Evolutionary conservation across 108 stramenopile species (phyloP).

Genomic region (Mayamaea pseudoterrestris): DNA sequence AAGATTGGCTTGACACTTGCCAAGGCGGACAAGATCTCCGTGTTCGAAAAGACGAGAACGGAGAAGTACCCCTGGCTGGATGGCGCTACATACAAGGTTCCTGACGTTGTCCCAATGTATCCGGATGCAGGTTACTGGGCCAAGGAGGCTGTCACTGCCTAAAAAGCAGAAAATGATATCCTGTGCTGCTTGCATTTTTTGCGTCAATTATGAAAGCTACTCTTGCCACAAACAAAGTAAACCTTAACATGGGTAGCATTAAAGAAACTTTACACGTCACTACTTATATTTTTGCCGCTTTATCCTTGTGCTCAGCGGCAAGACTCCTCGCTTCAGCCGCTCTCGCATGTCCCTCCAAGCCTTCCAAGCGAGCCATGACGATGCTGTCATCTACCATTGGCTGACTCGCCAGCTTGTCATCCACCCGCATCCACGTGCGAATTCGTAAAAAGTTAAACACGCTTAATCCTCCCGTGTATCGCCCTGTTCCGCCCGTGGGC

Average conservation of each 20-base stretch:
- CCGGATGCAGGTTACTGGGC: constrained; percentile 63
- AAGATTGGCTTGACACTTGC: constrained; percentile 90
- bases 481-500: constrained; percentile 94
- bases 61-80: constrained; percentile 83
- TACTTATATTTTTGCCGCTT: constrained; percentile 1
- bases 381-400: constrained; percentile 85
- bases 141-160: too few relatives aligned
- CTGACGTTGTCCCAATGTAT: constrained; percentile 76
- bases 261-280: too few relatives aligned
- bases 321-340: constrained; percentile 81
- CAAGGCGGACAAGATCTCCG: constrained; percentile 68
- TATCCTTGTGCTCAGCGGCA: constrained; percentile 17
- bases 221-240: too few relatives aligned
- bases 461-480: constrained; percentile 94
- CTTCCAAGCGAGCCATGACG: constrained; percentile 93
- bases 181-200: too few relatives aligned
- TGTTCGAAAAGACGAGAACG: constrained; percentile 68
- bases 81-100: constrained; percentile 79
- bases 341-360: constrained; percentile 95
- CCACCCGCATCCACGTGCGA: constrained; percentile 92
- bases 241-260: too few relatives aligned
- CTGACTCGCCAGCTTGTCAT: constrained; percentile 54
- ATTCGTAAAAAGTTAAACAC: constrained; percentile 97
- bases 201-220: too few relatives aligned
- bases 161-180: too few relatives aligned